Evolutionary conservation across 352 stramenopile species (phyloP).

Genomic region (Ophiocytium majus): DNA sequence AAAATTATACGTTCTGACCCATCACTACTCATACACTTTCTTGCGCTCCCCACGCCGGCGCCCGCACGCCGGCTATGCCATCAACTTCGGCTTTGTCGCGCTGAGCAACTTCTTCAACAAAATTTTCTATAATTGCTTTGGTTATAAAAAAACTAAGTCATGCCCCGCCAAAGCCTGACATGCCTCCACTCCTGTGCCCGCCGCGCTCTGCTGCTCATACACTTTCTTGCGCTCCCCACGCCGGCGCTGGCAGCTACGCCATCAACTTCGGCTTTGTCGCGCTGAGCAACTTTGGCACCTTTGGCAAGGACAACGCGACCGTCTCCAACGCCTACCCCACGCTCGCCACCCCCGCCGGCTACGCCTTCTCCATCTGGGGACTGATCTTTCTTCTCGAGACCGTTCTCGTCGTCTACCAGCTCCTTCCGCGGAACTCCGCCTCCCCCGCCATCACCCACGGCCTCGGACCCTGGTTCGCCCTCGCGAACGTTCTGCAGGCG

Average conservation of each 20-base stretch:
- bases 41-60: no score
- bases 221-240: no score
- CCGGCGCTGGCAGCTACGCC: slow-evolving; percentile 27
- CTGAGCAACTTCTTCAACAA: slow-evolving; percentile 24
- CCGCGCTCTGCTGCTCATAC: no score
- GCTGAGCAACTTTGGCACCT: slow-evolving; percentile 26
- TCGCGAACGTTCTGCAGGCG: slow-evolving; percentile 39
- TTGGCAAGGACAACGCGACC: slow-evolving; percentile 30
- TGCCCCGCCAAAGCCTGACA: no score
- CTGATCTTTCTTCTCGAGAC: slow-evolving; percentile 43
- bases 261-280: slow-evolving; percentile 49
- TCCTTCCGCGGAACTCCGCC: slow-evolving; percentile 29
- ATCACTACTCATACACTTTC: no score
- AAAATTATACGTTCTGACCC: no score
- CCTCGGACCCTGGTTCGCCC: slow-evolving; percentile 48
- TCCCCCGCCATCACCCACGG: slow-evolving; percentile 29
- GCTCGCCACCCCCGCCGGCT: slow-evolving; percentile 45
- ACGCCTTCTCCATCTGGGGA: slow-evolving; percentile 51
- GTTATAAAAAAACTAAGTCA: no score
- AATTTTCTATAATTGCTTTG: no score
- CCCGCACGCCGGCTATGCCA: slow-evolving; percentile 30
- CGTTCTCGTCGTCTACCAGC: slow-evolving; percentile 46
- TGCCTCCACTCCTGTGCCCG: no score
- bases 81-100: slow-evolving; percentile 47
- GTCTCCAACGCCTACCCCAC: slow-evolving; percentile 34